These are phyloP conservation scores for Lippia alba DNA, from an alignment of 305 asterid species.

Conservation along the genomic window DNA sequence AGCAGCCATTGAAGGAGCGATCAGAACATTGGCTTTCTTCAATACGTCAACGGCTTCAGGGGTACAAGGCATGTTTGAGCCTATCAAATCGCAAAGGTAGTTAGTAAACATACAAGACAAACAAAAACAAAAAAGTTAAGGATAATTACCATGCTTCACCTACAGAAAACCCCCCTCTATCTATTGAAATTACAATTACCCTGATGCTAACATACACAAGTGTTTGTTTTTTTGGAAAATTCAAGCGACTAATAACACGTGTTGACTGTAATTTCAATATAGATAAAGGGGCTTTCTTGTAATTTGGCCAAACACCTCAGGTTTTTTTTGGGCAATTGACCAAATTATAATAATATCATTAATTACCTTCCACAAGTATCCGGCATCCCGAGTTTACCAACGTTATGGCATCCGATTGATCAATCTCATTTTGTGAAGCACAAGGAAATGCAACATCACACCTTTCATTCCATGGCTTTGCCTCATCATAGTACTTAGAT, in stretches of 20 bases:
- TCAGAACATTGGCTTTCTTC: slow-evolving; percentile 80
- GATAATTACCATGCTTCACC: background rate
- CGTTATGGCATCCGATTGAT: slow-evolving; percentile 89
- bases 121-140: background rate
- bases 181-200: too few species aligned
- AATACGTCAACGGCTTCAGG: slow-evolving; percentile 92
- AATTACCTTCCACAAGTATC: slow-evolving; percentile 89
- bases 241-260: background rate
- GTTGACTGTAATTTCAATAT: background rate
- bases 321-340: background rate
- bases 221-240: too few species aligned
- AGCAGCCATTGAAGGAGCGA: slow-evolving; percentile 96
- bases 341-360: slow-evolving; percentile 5
- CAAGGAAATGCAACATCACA: slow-evolving; percentile 97
- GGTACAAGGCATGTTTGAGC: slow-evolving; percentile 96
- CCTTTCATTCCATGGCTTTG: slow-evolving; percentile 97
- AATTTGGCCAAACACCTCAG: too few species aligned
- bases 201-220: too few species aligned
- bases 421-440: slow-evolving; percentile 94
- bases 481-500: slow-evolving; percentile 89
- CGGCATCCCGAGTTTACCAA: slow-evolving; percentile 89
- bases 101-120: slow-evolving; percentile 29
- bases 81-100: slow-evolving; percentile 46
- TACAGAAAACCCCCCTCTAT: background rate
- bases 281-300: too few species aligned